These are phyloP conservation scores for Aspergillus diversus DNA, from an alignment of 495 filamentous ascomycete species.

Conservation along the genomic window DNA sequence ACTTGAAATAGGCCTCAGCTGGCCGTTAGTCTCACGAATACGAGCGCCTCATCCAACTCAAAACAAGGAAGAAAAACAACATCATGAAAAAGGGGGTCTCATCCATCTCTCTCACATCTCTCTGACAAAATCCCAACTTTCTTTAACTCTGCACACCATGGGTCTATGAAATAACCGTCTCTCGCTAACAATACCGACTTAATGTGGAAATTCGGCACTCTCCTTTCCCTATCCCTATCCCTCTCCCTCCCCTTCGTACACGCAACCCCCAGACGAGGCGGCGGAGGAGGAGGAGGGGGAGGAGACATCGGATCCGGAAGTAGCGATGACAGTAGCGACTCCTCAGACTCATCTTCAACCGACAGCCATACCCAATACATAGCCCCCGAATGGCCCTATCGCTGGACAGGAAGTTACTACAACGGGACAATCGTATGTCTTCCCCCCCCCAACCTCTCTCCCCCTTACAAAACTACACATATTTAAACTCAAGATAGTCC, in stretches of 20 bases:
- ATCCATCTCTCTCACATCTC: neutral
- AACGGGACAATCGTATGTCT: neutral
- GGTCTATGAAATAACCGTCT: too few relatives aligned
- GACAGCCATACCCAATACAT: neutral
- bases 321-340: neutral
- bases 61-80: neutral
- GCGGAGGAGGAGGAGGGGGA: neutral
- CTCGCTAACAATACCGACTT: too few relatives aligned
- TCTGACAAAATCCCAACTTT: neutral
- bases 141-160: too few relatives aligned
- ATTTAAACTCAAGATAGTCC: neutral
- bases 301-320: too few relatives aligned
- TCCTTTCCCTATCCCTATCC: neutral
- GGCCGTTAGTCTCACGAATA: neutral
- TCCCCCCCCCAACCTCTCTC: neutral
- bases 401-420: neutral
- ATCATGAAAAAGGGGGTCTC: too few relatives aligned
- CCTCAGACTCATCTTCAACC: neutral
- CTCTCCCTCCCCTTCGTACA: neutral
- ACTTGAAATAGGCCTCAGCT: neutral
- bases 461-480: neutral
- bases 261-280: neutral
- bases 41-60: neutral
- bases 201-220: neutral
- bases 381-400: neutral